phyloP scores from a whole-genome alignment of 129 eudicot genomes.

The Flaveria sonorensis region DNA sequence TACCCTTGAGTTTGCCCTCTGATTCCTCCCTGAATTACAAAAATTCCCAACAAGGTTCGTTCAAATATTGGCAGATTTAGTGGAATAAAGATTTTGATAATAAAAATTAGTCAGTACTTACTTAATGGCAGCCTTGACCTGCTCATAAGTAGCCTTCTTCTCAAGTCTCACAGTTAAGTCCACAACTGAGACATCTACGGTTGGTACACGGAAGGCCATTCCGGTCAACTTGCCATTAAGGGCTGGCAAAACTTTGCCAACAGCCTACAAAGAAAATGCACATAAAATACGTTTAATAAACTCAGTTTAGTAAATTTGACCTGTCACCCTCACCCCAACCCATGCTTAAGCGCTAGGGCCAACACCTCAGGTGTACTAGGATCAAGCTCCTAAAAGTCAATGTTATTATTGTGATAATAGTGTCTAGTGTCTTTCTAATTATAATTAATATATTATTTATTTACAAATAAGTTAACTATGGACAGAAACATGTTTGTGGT shows the following conservation, averaged over 20 bases:
- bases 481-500: too few relatives aligned
- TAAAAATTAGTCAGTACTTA: conserved; percentile 23
- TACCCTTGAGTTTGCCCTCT: conserved; percentile 80
- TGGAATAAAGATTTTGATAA: background rate
- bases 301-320: background rate
- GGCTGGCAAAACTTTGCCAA: conserved; percentile 81
- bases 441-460: too few relatives aligned
- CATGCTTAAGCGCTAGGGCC: too few relatives aligned
- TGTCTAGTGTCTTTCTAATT: too few relatives aligned
- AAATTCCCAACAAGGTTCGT: background rate
- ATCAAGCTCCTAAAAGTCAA: too few relatives aligned
- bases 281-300: background rate
- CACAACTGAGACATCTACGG: conserved; percentile 87
- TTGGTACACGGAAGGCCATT: conserved; percentile 90
- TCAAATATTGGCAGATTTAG: background rate
- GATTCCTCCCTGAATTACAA: conserved; percentile 71
- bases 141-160: conserved; percentile 72
- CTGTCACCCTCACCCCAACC: too few relatives aligned
- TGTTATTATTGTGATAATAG: too few relatives aligned
- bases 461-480: too few relatives aligned
- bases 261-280: conserved; percentile 54
- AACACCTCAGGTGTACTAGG: too few relatives aligned
- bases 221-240: conserved; percentile 85
- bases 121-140: conserved; percentile 86
- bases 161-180: conserved; percentile 86